phyloP scores from a whole-genome alignment of 1,284 basidiomycete genomes.

The Exobasidium rhododendri region DNA sequence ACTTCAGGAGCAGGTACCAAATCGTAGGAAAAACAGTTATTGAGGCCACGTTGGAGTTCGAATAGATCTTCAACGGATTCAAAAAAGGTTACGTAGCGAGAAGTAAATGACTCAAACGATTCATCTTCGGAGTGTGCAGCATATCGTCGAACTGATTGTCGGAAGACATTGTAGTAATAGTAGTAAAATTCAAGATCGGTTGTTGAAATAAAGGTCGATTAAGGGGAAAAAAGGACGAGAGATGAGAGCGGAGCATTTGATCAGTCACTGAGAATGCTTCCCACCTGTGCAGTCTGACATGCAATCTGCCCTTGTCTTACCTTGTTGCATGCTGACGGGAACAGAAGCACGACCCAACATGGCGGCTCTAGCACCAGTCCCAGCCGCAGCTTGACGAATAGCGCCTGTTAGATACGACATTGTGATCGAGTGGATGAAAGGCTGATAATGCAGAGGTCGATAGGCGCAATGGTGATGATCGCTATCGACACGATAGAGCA shows the following conservation, averaged over 20 bases:
- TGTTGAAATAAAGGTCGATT: too few species aligned
- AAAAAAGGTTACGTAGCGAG: constrained; percentile 91
- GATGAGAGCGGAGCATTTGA: neutral
- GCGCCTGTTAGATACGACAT: constrained; percentile 49
- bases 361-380: constrained; percentile 35
- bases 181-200: constrained; percentile 1
- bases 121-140: constrained; percentile 65
- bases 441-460: constrained; percentile 2
- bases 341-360: constrained; percentile 22
- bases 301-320: constrained; percentile 5
- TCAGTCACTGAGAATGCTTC: too few species aligned
- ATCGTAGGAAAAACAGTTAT: constrained; percentile 99
- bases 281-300: too few species aligned
- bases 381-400: constrained; percentile 43
- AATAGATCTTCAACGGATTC: constrained; percentile 88
- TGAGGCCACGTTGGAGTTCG: constrained; percentile 79
- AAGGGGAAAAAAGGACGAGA: neutral
- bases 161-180: neutral
- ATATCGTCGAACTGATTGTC: constrained; percentile 36
- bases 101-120: constrained; percentile 88
- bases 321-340: constrained; percentile 4
- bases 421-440: constrained; percentile 2
- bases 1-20: constrained; percentile 87
- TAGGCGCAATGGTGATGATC: neutral
- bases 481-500: neutral